Evolutionary conservation across 192 early-diverging fungal genomes (phyloP).

Genomic region (Chytriomyces sp.): DNA sequence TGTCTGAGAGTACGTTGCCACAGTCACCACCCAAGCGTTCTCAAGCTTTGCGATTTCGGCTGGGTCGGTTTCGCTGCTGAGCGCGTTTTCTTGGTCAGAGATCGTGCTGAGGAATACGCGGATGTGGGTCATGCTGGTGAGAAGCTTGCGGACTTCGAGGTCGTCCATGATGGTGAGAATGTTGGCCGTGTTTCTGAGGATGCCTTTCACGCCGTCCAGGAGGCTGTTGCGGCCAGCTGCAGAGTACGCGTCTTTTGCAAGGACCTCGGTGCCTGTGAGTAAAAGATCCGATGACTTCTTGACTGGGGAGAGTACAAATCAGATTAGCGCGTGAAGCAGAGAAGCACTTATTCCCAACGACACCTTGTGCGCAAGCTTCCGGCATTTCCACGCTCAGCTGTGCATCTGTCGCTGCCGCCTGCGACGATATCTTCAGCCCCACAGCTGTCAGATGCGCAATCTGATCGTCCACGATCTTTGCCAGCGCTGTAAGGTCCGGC

Average conservation of each 20-base stretch:
- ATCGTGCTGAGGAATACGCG: slow-evolving; percentile 18
- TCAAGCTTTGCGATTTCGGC: slow-evolving; percentile 5
- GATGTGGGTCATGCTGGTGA: slow-evolving; percentile 31
- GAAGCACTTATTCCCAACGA: too few species aligned
- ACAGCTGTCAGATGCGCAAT: slow-evolving; percentile 50
- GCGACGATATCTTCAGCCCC: slow-evolving; percentile 41
- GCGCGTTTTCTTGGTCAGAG: not conserved
- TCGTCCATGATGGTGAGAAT: slow-evolving; percentile 57
- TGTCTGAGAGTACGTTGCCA: slow-evolving; percentile 35
- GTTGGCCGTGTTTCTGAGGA: slow-evolving; percentile 51
- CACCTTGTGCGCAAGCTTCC: slow-evolving; percentile 33
- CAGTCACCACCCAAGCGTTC: not conserved
- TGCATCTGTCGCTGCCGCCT: slow-evolving; percentile 43
- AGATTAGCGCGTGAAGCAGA: not conserved
- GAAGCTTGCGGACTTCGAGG: slow-evolving; percentile 54
- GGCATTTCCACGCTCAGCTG: slow-evolving; percentile 51
- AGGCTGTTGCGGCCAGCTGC: slow-evolving; percentile 44
- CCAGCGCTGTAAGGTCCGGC: slow-evolving; percentile 52
- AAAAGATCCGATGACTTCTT: slow-evolving; percentile 46
- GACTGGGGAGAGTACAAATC: slow-evolving; percentile 34
- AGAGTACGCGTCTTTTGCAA: slow-evolving; percentile 49
- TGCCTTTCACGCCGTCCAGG: slow-evolving; percentile 58
- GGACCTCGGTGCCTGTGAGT: slow-evolving; percentile 39
- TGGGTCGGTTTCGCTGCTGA: not conserved
- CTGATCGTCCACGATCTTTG: slow-evolving; percentile 49